Evolutionary conservation across 352 stramenopile species (phyloP).

Genomic region (Globisporangium sylvaticum): DNA sequence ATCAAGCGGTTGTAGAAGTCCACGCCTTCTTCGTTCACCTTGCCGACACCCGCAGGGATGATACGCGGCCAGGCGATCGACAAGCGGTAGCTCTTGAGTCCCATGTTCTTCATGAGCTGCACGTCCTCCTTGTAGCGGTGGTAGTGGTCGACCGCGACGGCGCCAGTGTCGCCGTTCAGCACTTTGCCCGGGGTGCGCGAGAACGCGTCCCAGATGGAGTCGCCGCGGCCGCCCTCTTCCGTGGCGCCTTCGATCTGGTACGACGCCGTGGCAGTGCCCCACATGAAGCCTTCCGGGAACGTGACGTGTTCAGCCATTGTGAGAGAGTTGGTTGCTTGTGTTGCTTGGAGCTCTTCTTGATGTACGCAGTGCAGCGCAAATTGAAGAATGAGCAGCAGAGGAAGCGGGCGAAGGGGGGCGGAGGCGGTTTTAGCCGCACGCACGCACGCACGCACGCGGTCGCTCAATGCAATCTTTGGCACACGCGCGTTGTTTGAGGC

Average conservation of each 20-base stretch:
- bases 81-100: conserved; percentile 89
- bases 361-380: conserved; percentile 7
- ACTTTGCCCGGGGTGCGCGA: conserved; percentile 57
- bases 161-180: conserved; percentile 69
- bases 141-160: conserved; percentile 91
- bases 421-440: not conserved
- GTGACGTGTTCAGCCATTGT: conserved; percentile 26
- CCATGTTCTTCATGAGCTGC: conserved; percentile 86
- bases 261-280: conserved; percentile 80
- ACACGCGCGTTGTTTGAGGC: not conserved
- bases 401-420: not conserved
- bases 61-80: conserved; percentile 92
- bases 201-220: conserved; percentile 91
- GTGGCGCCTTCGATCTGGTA: conserved; percentile 93
- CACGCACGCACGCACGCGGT: too few species aligned
- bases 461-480: not conserved
- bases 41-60: conserved; percentile 70
- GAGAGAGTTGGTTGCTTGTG: not conserved
- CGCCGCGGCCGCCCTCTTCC: conserved; percentile 76
- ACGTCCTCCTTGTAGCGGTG: conserved; percentile 89
- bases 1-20: conserved; percentile 91
- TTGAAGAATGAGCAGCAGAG: conserved; percentile 14
- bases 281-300: conserved; percentile 72
- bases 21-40: conserved; percentile 84
- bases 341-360: conserved; percentile 1